Evolutionary conservation across 2,329 filamentous ascomycete genomes (phyloP).

Genomic region (Pseudocercospora macadamiae): DNA sequence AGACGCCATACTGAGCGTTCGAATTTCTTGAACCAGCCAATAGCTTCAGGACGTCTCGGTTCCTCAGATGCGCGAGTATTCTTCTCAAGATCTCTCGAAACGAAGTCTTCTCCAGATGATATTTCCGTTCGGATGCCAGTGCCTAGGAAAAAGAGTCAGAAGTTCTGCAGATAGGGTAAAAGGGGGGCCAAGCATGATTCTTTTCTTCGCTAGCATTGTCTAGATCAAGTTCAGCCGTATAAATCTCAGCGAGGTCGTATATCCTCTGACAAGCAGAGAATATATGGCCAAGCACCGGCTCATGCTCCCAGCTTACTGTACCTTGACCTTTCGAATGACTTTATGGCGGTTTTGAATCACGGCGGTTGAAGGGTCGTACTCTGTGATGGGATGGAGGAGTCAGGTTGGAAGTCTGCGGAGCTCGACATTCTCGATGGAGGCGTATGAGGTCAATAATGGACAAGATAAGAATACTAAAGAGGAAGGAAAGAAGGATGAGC

Average conservation of each 20-base stretch:
- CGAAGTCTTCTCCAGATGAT: slow-evolving; percentile 10
- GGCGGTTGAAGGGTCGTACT: background rate
- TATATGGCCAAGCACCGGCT: slow-evolving; percentile 39
- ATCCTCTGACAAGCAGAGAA: background rate
- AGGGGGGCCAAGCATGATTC: slow-evolving; percentile 51
- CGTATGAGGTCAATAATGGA: no score
- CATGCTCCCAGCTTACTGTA: slow-evolving; percentile 38
- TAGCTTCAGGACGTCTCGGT: no score
- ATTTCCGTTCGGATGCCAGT: slow-evolving; percentile 28
- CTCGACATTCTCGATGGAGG: background rate
- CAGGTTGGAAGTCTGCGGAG: background rate
- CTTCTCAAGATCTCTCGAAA: slow-evolving; percentile 17
- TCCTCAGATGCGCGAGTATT: no score
- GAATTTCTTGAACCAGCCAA: slow-evolving; percentile 30
- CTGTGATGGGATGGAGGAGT: background rate
- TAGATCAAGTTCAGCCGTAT: slow-evolving; percentile 59
- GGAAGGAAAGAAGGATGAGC: background rate
- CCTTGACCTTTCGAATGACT: slow-evolving; percentile 25
- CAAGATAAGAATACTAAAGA: background rate
- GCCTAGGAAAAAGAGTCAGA: slow-evolving; percentile 41
- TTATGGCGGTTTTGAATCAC: slow-evolving; percentile 1
- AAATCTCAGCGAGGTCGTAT: slow-evolving; percentile 49
- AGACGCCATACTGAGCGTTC: slow-evolving; percentile 51
- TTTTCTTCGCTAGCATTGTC: slow-evolving; percentile 55
- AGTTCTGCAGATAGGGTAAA: slow-evolving; percentile 5